phyloP scores from a whole-genome alignment of 2,329 filamentous ascomycete species.

The Aureobasidium sp. region DNA sequence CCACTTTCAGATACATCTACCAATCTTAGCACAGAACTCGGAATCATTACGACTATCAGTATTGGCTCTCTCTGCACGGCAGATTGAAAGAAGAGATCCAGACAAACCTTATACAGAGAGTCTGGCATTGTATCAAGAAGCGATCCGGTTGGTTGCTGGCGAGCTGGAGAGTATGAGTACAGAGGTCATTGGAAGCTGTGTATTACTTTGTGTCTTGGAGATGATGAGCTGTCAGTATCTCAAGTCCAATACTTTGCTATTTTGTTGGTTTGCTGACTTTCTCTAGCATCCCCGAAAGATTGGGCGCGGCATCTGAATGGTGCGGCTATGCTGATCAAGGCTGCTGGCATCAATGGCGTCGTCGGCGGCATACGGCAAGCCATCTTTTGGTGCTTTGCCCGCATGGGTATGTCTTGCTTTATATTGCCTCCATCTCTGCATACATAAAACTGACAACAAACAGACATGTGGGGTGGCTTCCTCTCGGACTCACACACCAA shows the following conservation, averaged over 20 bases:
- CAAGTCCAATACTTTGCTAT: too few species aligned
- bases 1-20: constrained; percentile 47
- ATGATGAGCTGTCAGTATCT: constrained; percentile 36
- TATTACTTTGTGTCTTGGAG: constrained; percentile 43
- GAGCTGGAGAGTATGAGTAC: constrained; percentile 39
- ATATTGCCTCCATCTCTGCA: background rate
- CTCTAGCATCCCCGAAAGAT: constrained; percentile 36
- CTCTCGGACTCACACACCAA: constrained; percentile 44
- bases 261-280: background rate
- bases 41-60: constrained; percentile 44
- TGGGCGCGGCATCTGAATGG: constrained; percentile 53
- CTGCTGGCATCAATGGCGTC: constrained; percentile 46
- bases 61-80: constrained; percentile 48
- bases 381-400: constrained; percentile 53
- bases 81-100: constrained; percentile 46
- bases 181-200: constrained; percentile 41
- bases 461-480: constrained; percentile 41
- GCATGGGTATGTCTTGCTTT: constrained; percentile 43
- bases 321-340: constrained; percentile 47
- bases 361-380: constrained; percentile 47
- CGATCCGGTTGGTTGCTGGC: constrained; percentile 40
- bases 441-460: background rate
- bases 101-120: constrained; percentile 42
- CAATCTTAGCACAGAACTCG: constrained; percentile 42
- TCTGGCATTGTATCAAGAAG: constrained; percentile 48